Base-by-base conservation (phyloP, 345 rosid genomes). In the Nasturtium officinale region DNA sequence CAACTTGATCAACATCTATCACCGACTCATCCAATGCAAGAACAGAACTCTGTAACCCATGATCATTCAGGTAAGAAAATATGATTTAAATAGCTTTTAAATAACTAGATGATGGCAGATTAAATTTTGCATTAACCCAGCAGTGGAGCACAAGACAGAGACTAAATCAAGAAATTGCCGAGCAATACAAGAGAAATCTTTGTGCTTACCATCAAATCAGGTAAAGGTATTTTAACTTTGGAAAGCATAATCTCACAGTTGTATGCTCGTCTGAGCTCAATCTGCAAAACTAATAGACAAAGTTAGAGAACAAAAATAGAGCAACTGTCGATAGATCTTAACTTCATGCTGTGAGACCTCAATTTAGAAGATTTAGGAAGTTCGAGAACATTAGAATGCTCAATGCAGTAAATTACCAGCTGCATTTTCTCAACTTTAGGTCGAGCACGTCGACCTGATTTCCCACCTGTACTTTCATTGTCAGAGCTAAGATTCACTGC, bases 201-300 rank as follows among this genome's bases (percentile, higher is more conserved):
- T 65, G 32, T 51, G 59, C 89, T 80, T 81, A 90, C 97, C 95
- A 82, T 85, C 74, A 89, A 78, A 46, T 89, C 88, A 74, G 88
- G 83, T 75, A 89, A 75, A 72, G 95, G 88, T 74, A 87, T 83
- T 86, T 90, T 90, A 67, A 90, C 88, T 79, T 89, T 90, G 26
- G 95, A 75, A 73, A 89, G 91, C 95, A 89, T 89, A 78, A 89
- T 89, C 81, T 89, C 95, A 79, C 95, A 89, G 74, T 89, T 89
- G 81, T 89, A 84, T 55, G 95, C 95, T 76, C 91, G 81, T 74
- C 95, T 80, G 65, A 89, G 91, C 60, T 89, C 95, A 83, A 89
- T 83, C 95, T 89, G 88, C 82, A 83, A 78, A 70, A 78, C 73
- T 72, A 79, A 55, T 59, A 57, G 64, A 73, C 50, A 74, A 53